Percentiles rank a stretch among this genome's conserved stretches.
Conservation (phyloP, 768 basidiomycete genomes). For the Psilocybe azurescens region DNA sequence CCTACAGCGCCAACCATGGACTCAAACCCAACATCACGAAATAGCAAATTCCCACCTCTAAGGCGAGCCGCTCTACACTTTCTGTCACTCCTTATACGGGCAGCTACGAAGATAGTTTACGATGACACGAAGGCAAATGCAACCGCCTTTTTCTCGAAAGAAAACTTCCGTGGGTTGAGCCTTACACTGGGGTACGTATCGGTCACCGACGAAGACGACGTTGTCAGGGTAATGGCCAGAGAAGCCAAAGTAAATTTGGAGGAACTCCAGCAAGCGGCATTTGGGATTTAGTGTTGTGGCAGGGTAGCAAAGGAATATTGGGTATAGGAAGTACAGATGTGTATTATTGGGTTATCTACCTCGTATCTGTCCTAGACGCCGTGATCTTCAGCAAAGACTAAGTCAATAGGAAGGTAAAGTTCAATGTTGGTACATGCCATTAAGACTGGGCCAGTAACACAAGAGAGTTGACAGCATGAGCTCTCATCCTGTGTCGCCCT, state of each 20-base stretch:
- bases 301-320: constrained; percentile 4
- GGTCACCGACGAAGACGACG: constrained; percentile 71
- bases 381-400: constrained; percentile 63
- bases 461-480: constrained; percentile 7
- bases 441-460: constrained; percentile 6
- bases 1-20: constrained; percentile 48
- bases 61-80: constrained; percentile 90
- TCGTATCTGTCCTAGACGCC: constrained; percentile 94
- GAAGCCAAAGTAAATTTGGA: constrained; percentile 65
- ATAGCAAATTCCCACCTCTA: constrained; percentile 77
- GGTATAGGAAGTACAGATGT: background rate
- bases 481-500: constrained; percentile 22
- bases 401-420: constrained; percentile 81
- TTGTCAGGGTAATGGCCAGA: constrained; percentile 78
- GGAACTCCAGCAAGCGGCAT: constrained; percentile 50
- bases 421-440: constrained; percentile 59
- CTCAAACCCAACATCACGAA: constrained; percentile 57
- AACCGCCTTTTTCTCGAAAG: constrained; percentile 33
- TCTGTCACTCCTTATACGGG: constrained; percentile 70
- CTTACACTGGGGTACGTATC: constrained; percentile 73
- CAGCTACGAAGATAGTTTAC: constrained; percentile 56
- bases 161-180: constrained; percentile 53
- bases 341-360: constrained; percentile 49
- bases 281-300: constrained; percentile 38
- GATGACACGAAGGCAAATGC: constrained; percentile 32